These are phyloP conservation scores for Heliamphora pulchella DNA, from an alignment of 179 eudicot genomes.

Conservation along the genomic window DNA sequence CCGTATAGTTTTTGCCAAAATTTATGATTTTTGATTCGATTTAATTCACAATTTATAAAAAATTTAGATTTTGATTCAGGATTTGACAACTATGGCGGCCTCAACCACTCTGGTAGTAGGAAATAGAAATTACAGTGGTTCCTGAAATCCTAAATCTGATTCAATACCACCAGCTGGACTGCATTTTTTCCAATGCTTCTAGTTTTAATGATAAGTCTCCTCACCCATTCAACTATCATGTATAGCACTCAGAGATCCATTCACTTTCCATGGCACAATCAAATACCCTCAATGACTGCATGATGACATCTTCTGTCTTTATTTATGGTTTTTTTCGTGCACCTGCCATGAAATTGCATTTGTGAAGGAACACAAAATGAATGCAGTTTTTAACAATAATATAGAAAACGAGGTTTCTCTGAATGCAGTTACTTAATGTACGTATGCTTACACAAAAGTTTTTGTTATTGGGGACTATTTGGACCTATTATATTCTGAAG, in stretches of 20 bases:
- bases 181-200: too few species aligned
- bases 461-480: not conserved
- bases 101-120: too few species aligned
- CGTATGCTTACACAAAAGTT: not conserved
- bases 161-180: too few species aligned
- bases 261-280: not conserved
- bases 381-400: not conserved
- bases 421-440: not conserved
- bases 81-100: too few species aligned
- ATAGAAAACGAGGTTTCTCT: too few species aligned
- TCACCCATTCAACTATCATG: not conserved
- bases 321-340: not conserved
- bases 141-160: too few species aligned
- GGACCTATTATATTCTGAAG: not conserved
- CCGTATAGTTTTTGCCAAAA: too few species aligned
- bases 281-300: not conserved
- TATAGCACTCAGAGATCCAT: not conserved
- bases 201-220: not conserved
- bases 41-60: too few species aligned
- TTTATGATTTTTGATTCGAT: too few species aligned
- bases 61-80: too few species aligned
- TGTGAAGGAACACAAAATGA: not conserved
- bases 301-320: not conserved
- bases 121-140: too few species aligned
- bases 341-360: not conserved